Percentiles rank a stretch among this genome's conserved stretches.
Evolutionary conservation across 352 stramenopile genomes (phyloP).

Genomic region (Phytopythium cucurbitacearum): DNA sequence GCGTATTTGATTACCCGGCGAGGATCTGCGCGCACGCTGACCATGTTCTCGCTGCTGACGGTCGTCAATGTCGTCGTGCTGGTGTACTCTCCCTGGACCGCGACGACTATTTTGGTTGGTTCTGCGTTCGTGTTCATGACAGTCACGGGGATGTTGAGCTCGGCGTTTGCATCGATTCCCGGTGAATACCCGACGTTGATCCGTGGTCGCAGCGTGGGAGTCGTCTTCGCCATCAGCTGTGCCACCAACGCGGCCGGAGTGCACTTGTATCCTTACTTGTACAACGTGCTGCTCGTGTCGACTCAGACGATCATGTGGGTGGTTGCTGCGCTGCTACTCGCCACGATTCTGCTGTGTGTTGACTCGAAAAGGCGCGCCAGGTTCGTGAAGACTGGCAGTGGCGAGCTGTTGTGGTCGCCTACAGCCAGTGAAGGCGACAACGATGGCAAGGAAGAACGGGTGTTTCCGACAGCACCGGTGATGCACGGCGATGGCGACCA

Average conservation of each 20-base stretch:
- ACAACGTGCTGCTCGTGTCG: background rate
- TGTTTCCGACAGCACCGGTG: no score
- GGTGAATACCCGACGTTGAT: background rate
- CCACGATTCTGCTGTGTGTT: background rate
- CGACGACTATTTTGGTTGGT: background rate
- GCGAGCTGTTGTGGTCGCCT: no score
- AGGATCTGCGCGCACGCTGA: background rate
- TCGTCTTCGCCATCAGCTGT: background rate
- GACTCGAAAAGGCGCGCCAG: no score
- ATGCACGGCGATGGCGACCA: no score
- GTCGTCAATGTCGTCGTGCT: background rate
- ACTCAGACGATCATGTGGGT: background rate
- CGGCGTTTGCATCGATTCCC: background rate
- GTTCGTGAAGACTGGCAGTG: no score
- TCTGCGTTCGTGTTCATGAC: background rate
- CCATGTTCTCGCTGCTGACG: background rate
- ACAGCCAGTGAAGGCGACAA: no score
- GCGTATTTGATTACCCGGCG: background rate
- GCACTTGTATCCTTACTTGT: conserved; percentile 2
- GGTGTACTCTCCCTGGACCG: background rate
- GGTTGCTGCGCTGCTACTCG: background rate
- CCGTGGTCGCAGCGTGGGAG: background rate
- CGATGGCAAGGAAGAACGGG: no score
- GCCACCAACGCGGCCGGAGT: background rate
- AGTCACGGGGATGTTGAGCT: background rate